phyloP scores from a whole-genome alignment of 1,139 yeast genomes.

The Taphrina betulina region DNA sequence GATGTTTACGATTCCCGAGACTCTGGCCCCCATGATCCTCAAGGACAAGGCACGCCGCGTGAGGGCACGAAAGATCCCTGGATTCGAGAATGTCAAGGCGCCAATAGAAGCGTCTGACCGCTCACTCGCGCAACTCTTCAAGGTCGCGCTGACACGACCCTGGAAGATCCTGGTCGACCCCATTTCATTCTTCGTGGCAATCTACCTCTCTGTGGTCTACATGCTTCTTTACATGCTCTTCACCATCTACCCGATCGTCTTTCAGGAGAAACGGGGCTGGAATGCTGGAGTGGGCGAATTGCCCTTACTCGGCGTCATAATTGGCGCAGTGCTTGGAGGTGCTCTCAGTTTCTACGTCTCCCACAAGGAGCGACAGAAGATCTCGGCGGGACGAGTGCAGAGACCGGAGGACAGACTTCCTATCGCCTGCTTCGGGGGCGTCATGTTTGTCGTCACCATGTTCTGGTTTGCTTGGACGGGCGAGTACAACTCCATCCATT shows the following conservation, averaged over 20 bases:
- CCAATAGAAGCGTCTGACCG: slow-evolving; percentile 47
- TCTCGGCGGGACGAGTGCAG: slow-evolving; percentile 40
- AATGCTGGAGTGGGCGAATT: slow-evolving; percentile 57
- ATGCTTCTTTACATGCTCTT: slow-evolving; percentile 70
- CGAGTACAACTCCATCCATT: slow-evolving; percentile 35
- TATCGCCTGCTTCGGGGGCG: slow-evolving; percentile 68
- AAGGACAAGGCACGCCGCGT: slow-evolving; percentile 51
- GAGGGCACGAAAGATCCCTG: slow-evolving; percentile 50
- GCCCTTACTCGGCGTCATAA: slow-evolving; percentile 49
- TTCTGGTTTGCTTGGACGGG: slow-evolving; percentile 39
- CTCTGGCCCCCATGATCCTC: slow-evolving; percentile 60
- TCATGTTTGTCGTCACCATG: slow-evolving; percentile 59
- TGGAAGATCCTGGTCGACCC: slow-evolving; percentile 56
- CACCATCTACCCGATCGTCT: slow-evolving; percentile 77
- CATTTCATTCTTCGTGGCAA: slow-evolving; percentile 57
- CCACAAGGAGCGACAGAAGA: slow-evolving; percentile 43
- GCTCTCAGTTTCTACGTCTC: slow-evolving; percentile 43
- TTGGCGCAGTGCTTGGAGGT: slow-evolving; percentile 49
- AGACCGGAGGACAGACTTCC: slow-evolving; percentile 74
- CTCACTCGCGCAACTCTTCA: slow-evolving; percentile 27
- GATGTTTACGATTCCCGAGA: slow-evolving; percentile 52
- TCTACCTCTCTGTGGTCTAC: slow-evolving; percentile 60
- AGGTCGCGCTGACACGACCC: slow-evolving; percentile 54
- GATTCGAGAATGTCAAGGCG: slow-evolving; percentile 58
- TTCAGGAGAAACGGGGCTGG: slow-evolving; percentile 60